Conservation (phyloP, 1,284 basidiomycete species). For the Bondarzewia mesenterica region DNA sequence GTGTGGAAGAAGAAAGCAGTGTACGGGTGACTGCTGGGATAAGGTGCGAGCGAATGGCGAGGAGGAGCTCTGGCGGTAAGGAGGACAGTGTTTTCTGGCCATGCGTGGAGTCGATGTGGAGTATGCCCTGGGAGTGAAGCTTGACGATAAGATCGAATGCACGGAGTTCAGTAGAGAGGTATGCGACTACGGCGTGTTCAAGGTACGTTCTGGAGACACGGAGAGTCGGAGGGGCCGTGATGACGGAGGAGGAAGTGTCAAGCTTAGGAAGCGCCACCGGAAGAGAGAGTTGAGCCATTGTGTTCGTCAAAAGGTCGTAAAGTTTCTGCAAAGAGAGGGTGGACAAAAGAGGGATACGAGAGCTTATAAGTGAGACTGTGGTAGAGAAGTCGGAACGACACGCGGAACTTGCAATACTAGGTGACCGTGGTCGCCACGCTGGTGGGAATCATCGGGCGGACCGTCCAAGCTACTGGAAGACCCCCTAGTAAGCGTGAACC, state of each 20-base stretch:
- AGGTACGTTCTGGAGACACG: slow-evolving; percentile 25
- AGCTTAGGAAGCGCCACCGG: background rate
- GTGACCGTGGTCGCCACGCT: background rate
- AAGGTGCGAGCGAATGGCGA: slow-evolving; percentile 33
- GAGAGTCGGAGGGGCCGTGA: slow-evolving; percentile 2
- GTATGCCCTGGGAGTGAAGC: slow-evolving; percentile 6
- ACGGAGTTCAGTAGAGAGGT: slow-evolving; percentile 33
- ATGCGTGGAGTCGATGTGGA: slow-evolving; percentile 14
- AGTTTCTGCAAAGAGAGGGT: background rate
- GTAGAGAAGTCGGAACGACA: too few species aligned
- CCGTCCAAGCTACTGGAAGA: background rate
- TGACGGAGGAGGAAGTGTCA: background rate
- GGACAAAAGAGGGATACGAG: background rate
- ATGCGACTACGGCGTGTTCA: slow-evolving; percentile 44
- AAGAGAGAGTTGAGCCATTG: background rate
- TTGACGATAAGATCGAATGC: slow-evolving; percentile 30
- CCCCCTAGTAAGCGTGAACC: too few species aligned
- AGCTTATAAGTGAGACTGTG: too few species aligned
- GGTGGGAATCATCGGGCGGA: background rate
- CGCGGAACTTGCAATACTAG: too few species aligned
- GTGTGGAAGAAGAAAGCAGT: slow-evolving; percentile 25
- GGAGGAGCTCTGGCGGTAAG: slow-evolving; percentile 42
- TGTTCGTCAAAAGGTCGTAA: background rate
- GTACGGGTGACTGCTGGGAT: slow-evolving; percentile 26
- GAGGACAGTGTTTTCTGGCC: slow-evolving; percentile 16